Conservation (phyloP, 208 protist genomes). For the Trypanosomatidae sp. region DNA sequence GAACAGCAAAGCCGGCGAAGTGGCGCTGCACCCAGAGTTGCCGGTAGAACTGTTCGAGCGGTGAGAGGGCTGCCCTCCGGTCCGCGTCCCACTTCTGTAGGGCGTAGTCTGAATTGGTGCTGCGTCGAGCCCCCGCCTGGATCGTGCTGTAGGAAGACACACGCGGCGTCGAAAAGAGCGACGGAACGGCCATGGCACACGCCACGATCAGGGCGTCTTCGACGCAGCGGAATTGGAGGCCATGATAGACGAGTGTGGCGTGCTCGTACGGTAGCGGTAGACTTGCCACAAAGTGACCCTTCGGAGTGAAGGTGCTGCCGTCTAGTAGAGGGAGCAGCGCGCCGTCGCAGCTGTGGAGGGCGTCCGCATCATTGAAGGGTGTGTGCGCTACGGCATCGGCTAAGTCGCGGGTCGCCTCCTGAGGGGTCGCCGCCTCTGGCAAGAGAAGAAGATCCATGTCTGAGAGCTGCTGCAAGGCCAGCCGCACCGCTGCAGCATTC, state of each 20-base stretch:
- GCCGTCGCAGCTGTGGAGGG: neutral
- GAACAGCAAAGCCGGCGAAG: slow-evolving; percentile 28
- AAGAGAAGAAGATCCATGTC: slow-evolving; percentile 51
- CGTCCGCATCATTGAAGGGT: neutral
- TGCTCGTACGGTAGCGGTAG: slow-evolving; percentile 65
- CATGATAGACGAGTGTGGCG: slow-evolving; percentile 63
- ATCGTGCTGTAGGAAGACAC: slow-evolving; percentile 18
- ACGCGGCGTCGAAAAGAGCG: slow-evolving; percentile 44
- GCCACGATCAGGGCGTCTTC: slow-evolving; percentile 77
- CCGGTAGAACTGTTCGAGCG: slow-evolving; percentile 34
- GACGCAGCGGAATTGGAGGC: slow-evolving; percentile 61
- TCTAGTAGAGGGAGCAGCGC: slow-evolving; percentile 26
- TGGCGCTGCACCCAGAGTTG: slow-evolving; percentile 33
- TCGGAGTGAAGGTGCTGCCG: slow-evolving; percentile 31
- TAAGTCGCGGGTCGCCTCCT: neutral
- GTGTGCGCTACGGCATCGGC: neutral
- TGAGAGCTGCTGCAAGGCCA: slow-evolving; percentile 44
- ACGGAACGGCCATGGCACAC: slow-evolving; percentile 73
- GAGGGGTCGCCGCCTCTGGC: neutral
- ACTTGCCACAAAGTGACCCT: slow-evolving; percentile 55
- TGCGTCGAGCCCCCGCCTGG: neutral
- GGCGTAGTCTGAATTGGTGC: slow-evolving; percentile 12
- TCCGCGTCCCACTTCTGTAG: neutral
- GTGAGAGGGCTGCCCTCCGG: slow-evolving; percentile 34
- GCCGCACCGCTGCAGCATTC: slow-evolving; percentile 9